Evolutionary conservation across 306 rosid species (phyloP), one percentile per base, ranked within the genome.

Genomic region (Abrus pulchellus): DNA sequence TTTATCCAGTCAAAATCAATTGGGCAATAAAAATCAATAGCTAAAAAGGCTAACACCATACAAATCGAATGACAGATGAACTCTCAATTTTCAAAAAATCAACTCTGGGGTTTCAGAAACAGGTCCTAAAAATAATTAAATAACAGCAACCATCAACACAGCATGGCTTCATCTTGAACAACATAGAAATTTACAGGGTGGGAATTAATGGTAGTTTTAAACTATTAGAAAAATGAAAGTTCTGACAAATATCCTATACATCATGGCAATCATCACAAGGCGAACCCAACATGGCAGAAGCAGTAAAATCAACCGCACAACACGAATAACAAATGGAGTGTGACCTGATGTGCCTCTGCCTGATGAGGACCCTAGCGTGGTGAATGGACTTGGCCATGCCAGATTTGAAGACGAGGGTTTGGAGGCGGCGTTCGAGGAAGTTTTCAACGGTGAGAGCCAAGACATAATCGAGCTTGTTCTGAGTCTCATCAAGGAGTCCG

Each of bases 301-400:
- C 27, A 32, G 20, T 20, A 20, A 20, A 20, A 20, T 20, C 20
- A 20, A 20, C 20, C 20, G 0, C 20, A 20, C 20, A 20, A 20
- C 20, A 20, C 20, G 20, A 20, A 20, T 20, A 20, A 20, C 20
- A 20, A 20, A 20, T 20, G 20, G 20, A 20, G 0, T 20, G 20
- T 20, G 20, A 88, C 93, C 91, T 87, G 75, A 90, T 87, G 60
- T 90, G 93, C 84, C 83, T 90, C 69, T 90, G 93, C 85, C 90
- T 83, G 34, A 90, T 87, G 68, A 87, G 91, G 50, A 90, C 93
- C 72, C 93, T 85, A 13, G 93, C 93, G 64, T 90, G 91, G 67
- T 90, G 91, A 45, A 90, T 90, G 4, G 91, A 90, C 86, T 90
- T 90, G 1, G 93, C 93, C 93, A 89, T 89, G 0, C 93, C 93